These are phyloP conservation scores for Cephalotrichum gorgonifer DNA, from an alignment of 2,329 filamentous ascomycete species.

Conservation along the genomic window DNA sequence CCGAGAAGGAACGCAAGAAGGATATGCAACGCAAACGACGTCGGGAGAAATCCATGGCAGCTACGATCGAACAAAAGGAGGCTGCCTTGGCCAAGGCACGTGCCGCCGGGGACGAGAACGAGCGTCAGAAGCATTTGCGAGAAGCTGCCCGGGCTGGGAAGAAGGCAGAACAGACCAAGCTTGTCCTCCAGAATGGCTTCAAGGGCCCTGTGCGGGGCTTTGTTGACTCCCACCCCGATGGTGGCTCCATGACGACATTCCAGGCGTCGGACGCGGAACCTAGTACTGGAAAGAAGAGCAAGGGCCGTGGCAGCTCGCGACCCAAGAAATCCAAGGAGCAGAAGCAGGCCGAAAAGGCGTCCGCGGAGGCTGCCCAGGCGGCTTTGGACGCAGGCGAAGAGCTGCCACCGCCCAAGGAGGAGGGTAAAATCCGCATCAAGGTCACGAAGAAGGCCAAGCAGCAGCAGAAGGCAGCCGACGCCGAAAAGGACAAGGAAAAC, in stretches of 20 bases:
- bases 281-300: conserved; percentile 35
- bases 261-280: conserved; percentile 50
- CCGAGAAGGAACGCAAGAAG: conserved; percentile 98
- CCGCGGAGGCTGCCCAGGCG: conserved; percentile 79
- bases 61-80: conserved; percentile 85
- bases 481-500: conserved; percentile 23
- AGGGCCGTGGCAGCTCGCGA: conserved; percentile 50
- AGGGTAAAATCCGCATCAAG: conserved; percentile 53
- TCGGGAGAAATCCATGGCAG: conserved; percentile 89
- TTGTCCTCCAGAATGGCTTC: conserved; percentile 76
- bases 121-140: conserved; percentile 68
- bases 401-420: conserved; percentile 48
- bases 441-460: conserved; percentile 36
- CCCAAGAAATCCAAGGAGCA: conserved; percentile 87
- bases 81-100: conserved; percentile 69
- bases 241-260: conserved; percentile 78
- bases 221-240: conserved; percentile 71
- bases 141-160: conserved; percentile 86
- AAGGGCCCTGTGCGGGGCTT: conserved; percentile 59
- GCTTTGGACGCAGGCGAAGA: conserved; percentile 72
- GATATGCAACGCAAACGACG: conserved; percentile 98
- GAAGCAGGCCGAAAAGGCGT: conserved; percentile 71
- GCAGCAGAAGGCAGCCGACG: conserved; percentile 25
- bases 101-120: conserved; percentile 69
- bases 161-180: conserved; percentile 84